Percentiles rank a stretch among this genome's conserved stretches.
Conservation (phyloP, 345 rosid genomes). For the Ricinus communis region DNA sequence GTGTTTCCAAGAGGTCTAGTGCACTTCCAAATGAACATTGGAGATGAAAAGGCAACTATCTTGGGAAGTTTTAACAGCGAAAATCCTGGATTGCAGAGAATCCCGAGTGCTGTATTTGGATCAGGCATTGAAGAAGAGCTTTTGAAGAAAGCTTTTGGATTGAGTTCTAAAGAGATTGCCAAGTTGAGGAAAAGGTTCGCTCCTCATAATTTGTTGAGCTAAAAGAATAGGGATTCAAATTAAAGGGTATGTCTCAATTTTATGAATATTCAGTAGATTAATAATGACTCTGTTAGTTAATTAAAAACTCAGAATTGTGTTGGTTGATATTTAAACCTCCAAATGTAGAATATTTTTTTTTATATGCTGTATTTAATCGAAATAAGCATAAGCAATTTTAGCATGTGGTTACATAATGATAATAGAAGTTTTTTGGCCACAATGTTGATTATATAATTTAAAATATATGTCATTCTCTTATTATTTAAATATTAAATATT, state of each 20-base stretch:
- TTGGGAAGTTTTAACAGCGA: constrained; percentile 73
- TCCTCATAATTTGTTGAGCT: constrained; percentile 24
- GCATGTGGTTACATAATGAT: too few species aligned
- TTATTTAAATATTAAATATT: too few species aligned
- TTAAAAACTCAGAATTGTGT: too few species aligned
- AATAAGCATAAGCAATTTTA: neutral
- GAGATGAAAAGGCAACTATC: constrained; percentile 57
- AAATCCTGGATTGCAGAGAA: constrained; percentile 63
- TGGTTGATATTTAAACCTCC: too few species aligned
- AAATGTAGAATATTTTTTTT: too few species aligned
- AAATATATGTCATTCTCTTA: too few species aligned
- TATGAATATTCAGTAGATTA: too few species aligned
- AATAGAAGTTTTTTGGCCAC: too few species aligned
- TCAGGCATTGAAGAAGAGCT: constrained; percentile 61
- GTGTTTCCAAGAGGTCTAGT: constrained; percentile 77
- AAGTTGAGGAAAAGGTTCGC: constrained; percentile 55
- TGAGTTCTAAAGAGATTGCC: constrained; percentile 57
- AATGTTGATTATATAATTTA: too few species aligned
- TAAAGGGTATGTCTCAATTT: neutral
- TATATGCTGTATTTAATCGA: neutral
- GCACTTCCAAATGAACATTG: constrained; percentile 89
- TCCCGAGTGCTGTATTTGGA: constrained; percentile 72
- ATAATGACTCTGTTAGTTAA: too few species aligned
- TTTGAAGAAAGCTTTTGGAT: constrained; percentile 74
- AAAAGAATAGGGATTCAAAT: neutral